Evolutionary conservation across 257 asterid genomes (phyloP).

Genomic region (Solanum acaule): DNA sequence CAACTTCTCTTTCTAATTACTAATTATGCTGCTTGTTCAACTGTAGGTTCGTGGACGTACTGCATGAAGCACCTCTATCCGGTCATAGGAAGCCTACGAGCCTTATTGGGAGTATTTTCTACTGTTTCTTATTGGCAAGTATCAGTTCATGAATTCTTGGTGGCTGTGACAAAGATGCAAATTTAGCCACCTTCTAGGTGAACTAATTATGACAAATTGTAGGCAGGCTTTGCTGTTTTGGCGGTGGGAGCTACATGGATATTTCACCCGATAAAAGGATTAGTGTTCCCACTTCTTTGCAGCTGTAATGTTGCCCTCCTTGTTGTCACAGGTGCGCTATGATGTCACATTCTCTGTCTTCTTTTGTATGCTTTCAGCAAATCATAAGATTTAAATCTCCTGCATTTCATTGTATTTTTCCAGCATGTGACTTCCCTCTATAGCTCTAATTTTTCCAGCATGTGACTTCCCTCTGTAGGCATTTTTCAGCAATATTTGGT

Average conservation of each 20-base stretch:
- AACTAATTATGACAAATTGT: slow-evolving; percentile 37
- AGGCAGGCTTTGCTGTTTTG: slow-evolving; percentile 95
- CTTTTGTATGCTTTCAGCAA: not conserved
- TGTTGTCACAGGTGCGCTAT: slow-evolving; percentile 55
- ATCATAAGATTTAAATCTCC: not conserved
- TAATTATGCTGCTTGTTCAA: slow-evolving; percentile 6
- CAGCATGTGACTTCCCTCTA: not conserved
- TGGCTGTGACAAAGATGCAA: not conserved
- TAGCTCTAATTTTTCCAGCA: not conserved
- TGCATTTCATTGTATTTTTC: not conserved
- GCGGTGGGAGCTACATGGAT: slow-evolving; percentile 80
- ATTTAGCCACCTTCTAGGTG: slow-evolving; percentile 1
- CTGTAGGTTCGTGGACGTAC: slow-evolving; percentile 79
- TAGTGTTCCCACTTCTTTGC: slow-evolving; percentile 68
- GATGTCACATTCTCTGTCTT: not conserved
- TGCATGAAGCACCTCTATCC: slow-evolving; percentile 90
- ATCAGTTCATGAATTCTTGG: slow-evolving; percentile 1
- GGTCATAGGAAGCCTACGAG: slow-evolving; percentile 88
- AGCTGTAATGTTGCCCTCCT: slow-evolving; percentile 73
- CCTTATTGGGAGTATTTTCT: slow-evolving; percentile 65
- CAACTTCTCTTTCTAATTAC: not conserved
- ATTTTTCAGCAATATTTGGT: slow-evolving; percentile 86
- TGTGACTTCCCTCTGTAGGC: slow-evolving; percentile 31
- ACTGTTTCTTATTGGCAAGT: slow-evolving; percentile 84
- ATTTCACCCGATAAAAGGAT: slow-evolving; percentile 39